Conservation (phyloP, 805 yeast species). For the Torulaspora delbrueckii region DNA sequence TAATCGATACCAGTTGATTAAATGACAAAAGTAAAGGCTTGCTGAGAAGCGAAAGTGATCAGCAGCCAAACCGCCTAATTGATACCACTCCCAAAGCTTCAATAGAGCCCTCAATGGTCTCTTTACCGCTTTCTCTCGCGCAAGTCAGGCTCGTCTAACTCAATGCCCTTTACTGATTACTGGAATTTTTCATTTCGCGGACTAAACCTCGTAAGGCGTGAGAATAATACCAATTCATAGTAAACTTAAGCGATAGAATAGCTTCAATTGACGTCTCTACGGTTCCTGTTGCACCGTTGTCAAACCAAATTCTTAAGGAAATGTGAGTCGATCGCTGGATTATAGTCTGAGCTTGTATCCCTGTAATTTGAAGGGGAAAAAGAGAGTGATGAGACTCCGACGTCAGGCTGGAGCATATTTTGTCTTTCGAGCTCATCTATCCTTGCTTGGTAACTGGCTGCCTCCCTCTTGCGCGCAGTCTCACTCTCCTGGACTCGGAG, state of each 20-base stretch:
- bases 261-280: not conserved
- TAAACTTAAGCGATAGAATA: not conserved
- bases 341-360: slow-evolving; percentile 17
- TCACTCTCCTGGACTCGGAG: slow-evolving; percentile 25
- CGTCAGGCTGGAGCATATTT: slow-evolving; percentile 6
- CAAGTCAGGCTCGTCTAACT: not conserved
- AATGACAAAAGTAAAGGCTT: not conserved
- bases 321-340: slow-evolving; percentile 16
- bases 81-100: not conserved
- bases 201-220: slow-evolving; percentile 1
- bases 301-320: slow-evolving; percentile 15
- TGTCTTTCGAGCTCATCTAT: slow-evolving; percentile 30
- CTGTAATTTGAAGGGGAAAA: slow-evolving; percentile 8
- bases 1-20: not conserved
- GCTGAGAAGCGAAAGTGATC: not conserved
- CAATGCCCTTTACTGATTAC: not conserved
- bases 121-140: not conserved
- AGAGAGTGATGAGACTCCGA: slow-evolving; percentile 9
- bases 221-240: not conserved
- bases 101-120: not conserved
- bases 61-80: not conserved
- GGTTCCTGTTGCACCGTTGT: not conserved
- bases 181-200: slow-evolving; percentile 7
- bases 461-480: slow-evolving; percentile 22
- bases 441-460: slow-evolving; percentile 23